Evolutionary conservation across 805 yeast genomes (phyloP), one percentile per base, ranked within the genome.

Genomic region (Candida ficus): DNA sequence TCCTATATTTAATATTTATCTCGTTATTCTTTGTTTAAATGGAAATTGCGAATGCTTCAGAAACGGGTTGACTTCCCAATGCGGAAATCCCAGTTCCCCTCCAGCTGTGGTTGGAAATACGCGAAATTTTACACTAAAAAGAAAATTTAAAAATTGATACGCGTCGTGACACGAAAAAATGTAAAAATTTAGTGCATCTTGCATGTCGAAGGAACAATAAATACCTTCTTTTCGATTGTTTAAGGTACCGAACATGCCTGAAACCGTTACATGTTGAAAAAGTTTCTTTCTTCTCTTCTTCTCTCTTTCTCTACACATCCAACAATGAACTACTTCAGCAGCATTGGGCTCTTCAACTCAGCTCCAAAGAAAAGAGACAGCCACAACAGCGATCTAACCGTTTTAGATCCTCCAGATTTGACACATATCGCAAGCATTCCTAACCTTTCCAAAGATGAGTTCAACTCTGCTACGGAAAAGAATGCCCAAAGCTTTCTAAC

Each of bases 361-460:
- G 22, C 42, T 13, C 26, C 38, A 9, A 41, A 41, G 31, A 41
- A 41, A 37, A 21, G 28, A 17, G 25, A 25, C 16, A 38, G 42
- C 5, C 17, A 18, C 8, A 48, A 47, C 26, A 42, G 35, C 8
- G 41, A 47, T 34, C 49, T 53, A 26, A 53, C 57, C 9, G 33
- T 35, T 1, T 23, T 53, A 18, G 57, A 51, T 14, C 50, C 50
- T n/a, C 54, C 54, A 18, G 41, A 34, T 4, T 37, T 8, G 34
- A 44, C 30, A 13, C 31, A 21, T 16, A 17, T n/a, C 21, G 26
- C 35, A 7, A 14, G 25, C 11, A 8, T 19, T 33, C 38, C 29
- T 13, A 12, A 21, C 16, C 23, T 8, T 20, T 10, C 20, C 19
- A 17, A n/a, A 29, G 30, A 20, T 9, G 17, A 29, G 2, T 43